These are phyloP conservation scores for Aspergillus ruber DNA, from an alignment of 2,329 filamentous ascomycete genomes.

Conservation along the genomic window DNA sequence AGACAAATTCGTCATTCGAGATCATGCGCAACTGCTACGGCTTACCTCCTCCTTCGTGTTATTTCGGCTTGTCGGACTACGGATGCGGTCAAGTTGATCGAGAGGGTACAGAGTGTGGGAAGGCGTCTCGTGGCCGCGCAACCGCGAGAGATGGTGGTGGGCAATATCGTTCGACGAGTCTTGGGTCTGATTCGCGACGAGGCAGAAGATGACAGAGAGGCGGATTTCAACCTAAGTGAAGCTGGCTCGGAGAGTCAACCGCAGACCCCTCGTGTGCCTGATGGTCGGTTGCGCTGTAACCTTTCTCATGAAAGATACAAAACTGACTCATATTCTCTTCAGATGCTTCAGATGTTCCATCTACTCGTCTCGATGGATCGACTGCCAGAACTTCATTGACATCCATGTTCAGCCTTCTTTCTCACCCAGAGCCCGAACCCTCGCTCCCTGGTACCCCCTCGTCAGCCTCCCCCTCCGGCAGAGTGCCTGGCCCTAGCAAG, in stretches of 20 bases:
- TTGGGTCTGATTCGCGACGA: constrained; percentile 88
- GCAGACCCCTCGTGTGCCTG: constrained; percentile 33
- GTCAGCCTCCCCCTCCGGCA: constrained; percentile 29
- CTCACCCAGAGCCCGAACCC: constrained; percentile 51
- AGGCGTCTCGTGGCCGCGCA: constrained; percentile 73
- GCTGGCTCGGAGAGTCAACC: constrained; percentile 50
- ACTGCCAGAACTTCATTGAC: constrained; percentile 55
- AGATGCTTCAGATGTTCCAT: constrained; percentile 20
- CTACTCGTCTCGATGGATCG: constrained; percentile 25
- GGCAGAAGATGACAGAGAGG: constrained; percentile 71
- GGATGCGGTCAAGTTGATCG: constrained; percentile 71
- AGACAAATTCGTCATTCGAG: constrained; percentile 83
- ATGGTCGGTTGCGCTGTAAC: constrained; percentile 20
- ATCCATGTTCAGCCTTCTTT: constrained; percentile 83
- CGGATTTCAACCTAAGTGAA: constrained; percentile 55
- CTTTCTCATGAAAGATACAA: not conserved
- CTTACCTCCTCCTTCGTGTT: constrained; percentile 78
- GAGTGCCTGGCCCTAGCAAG: constrained; percentile 35
- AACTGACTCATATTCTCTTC: constrained; percentile 4
- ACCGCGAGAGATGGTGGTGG: constrained; percentile 83
- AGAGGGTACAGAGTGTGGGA: constrained; percentile 72
- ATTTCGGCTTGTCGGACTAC: constrained; percentile 74
- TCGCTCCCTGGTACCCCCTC: constrained; percentile 35
- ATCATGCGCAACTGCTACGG: constrained; percentile 84
- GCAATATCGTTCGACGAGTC: constrained; percentile 87